These are phyloP conservation scores for Neofusicoccum ribis DNA, from an alignment of 2,329 filamentous ascomycete species.

Conservation along the genomic window DNA sequence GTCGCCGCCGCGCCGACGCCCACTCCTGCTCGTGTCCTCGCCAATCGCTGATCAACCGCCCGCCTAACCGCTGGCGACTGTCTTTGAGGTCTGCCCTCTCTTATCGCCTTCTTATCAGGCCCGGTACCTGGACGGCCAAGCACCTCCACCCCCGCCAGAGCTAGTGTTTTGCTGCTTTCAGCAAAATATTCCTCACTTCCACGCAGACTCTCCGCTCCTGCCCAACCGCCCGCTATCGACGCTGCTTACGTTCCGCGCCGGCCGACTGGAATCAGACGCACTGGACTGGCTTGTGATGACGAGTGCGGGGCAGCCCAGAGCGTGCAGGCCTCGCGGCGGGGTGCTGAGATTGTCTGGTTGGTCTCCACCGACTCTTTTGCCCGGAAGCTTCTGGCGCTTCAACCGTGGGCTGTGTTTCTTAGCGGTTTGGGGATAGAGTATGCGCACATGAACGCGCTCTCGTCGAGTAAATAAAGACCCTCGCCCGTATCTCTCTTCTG, in stretches of 20 bases:
- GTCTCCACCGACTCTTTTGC: no score
- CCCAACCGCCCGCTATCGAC: neutral
- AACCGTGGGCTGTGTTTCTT: neutral
- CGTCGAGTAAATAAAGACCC: neutral
- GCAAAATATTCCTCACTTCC: conserved; percentile 8
- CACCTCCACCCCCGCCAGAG: neutral
- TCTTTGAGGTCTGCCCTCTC: neutral
- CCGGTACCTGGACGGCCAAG: no score
- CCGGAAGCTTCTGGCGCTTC: no score
- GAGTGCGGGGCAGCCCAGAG: neutral
- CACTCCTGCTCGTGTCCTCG: neutral
- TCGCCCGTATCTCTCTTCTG: neutral
- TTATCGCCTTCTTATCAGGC: neutral
- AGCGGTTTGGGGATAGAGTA: conserved; percentile 12
- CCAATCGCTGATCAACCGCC: neutral
- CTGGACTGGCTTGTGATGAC: neutral
- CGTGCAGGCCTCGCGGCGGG: neutral
- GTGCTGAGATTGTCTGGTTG: neutral
- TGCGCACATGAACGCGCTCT: neutral
- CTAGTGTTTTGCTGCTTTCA: conserved; percentile 5
- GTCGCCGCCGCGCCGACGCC: no score
- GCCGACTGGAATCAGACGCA: neutral
- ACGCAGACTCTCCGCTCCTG: neutral
- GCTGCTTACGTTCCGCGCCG: neutral
- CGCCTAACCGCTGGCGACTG: neutral